Evolutionary conservation across 208 protist genomes (phyloP).

Genomic region (Trypanosoma rangeli): DNA sequence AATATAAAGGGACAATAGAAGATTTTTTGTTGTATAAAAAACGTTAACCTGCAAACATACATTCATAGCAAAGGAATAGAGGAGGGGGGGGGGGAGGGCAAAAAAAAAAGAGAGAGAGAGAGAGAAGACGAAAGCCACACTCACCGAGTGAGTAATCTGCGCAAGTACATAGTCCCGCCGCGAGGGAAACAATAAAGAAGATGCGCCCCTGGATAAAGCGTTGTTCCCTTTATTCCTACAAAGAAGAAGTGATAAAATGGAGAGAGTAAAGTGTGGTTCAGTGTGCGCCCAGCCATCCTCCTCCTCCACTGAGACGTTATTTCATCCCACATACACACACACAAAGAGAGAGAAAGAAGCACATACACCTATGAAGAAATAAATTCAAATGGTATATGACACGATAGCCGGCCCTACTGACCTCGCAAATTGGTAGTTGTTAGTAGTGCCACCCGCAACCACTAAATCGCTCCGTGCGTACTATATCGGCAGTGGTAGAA

Average conservation of each 20-base stretch:
- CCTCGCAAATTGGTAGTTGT: background rate
- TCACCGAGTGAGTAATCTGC: background rate
- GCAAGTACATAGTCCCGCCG: background rate
- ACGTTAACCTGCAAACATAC: conserved; percentile 5
- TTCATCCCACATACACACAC: background rate
- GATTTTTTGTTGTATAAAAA: too few species aligned
- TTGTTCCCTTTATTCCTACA: background rate
- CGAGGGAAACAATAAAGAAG: background rate
- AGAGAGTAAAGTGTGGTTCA: too few species aligned
- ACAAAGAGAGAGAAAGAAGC: background rate
- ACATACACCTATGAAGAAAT: conserved; percentile 1
- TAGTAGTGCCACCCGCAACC: too few species aligned
- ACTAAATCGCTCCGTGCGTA: too few species aligned
- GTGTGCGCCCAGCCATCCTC: too few species aligned
- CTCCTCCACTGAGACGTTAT: background rate
- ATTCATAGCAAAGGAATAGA: conserved; percentile 12
- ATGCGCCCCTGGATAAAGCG: background rate
- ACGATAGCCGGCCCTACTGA: background rate
- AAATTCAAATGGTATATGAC: too few species aligned
- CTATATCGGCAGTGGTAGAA: too few species aligned
- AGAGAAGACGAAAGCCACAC: background rate
- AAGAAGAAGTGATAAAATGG: background rate
- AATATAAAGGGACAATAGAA: conserved; percentile 16
- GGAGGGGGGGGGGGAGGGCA: background rate
- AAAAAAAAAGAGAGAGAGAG: background rate